phyloP scores from a whole-genome alignment of 148 eudicot genomes.

The Cornus controversa region DNA sequence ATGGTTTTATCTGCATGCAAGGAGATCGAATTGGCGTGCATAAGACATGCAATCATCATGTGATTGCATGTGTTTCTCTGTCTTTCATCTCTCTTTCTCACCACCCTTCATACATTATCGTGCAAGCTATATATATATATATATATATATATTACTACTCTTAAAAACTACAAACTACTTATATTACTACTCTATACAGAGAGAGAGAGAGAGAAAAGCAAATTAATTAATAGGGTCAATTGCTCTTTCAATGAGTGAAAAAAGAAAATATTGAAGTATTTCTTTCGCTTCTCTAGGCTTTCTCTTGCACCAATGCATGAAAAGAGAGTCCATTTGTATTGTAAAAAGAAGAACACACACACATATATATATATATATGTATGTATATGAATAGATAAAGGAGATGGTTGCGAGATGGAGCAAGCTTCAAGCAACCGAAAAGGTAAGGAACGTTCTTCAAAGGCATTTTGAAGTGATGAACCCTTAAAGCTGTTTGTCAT shows the following conservation, averaged over 20 bases:
- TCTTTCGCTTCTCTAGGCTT: slow-evolving; percentile 2
- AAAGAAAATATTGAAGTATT: neutral
- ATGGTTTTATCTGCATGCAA: neutral
- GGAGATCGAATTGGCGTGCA: slow-evolving; percentile 14
- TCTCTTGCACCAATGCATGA: slow-evolving; percentile 16
- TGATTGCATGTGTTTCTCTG: slow-evolving; percentile 1
- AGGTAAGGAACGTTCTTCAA: slow-evolving; percentile 10
- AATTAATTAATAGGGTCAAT: neutral
- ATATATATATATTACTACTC: no score
- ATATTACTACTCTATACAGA: neutral
- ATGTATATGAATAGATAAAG: neutral
- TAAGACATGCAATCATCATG: slow-evolving; percentile 12
- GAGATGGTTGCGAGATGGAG: neutral
- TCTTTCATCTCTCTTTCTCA: neutral
- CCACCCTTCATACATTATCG: neutral
- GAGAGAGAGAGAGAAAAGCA: slow-evolving; percentile 1
- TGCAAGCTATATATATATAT: no score
- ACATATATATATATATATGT: neutral
- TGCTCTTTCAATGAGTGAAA: slow-evolving; percentile 7
- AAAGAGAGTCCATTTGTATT: slow-evolving; percentile 11
- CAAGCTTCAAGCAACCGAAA: slow-evolving; percentile 5
- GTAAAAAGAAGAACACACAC: slow-evolving; percentile 1
- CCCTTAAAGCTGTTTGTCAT: slow-evolving; percentile 1
- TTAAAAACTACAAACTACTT: neutral
- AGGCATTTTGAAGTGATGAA: slow-evolving; percentile 14